phyloP scores from a whole-genome alignment of 2,329 filamentous ascomycete genomes.

The Reticulascus tulasneorum region DNA sequence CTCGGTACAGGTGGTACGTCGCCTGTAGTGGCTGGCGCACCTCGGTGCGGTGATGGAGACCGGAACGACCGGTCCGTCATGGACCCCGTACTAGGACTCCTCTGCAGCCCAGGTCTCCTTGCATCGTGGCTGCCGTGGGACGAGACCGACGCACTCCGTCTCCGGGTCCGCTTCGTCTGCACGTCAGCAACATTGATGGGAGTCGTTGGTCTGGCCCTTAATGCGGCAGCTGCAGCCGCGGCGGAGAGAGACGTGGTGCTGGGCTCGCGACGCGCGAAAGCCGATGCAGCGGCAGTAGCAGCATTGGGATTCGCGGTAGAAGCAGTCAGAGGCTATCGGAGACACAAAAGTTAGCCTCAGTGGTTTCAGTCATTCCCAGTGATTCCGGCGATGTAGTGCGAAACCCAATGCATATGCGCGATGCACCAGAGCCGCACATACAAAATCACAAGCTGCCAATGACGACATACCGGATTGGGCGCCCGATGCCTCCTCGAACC shows the following conservation, averaged over 20 bases:
- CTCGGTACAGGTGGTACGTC: constrained; percentile 71
- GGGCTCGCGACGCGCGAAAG: constrained; percentile 66
- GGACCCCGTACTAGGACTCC: constrained; percentile 68
- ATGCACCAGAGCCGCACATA: neutral
- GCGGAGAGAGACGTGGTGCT: constrained; percentile 69
- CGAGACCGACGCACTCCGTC: constrained; percentile 68
- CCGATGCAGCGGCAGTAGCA: constrained; percentile 74
- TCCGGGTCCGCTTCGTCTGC: constrained; percentile 79
- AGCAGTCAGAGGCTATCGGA: constrained; percentile 55
- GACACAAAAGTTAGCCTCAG: constrained; percentile 13
- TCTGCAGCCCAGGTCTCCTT: constrained; percentile 48
- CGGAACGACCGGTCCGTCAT: constrained; percentile 90
- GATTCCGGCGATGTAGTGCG: neutral
- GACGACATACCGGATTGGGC: constrained; percentile 38
- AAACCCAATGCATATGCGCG: neutral
- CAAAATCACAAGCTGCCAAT: neutral
- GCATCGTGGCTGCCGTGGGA: constrained; percentile 54
- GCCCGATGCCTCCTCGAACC: constrained; percentile 45
- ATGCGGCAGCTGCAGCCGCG: constrained; percentile 80
- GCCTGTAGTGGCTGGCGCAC: constrained; percentile 30
- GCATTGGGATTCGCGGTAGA: constrained; percentile 68
- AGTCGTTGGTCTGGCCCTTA: constrained; percentile 72
- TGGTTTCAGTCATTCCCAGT: neutral
- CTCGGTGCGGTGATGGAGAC: constrained; percentile 52
- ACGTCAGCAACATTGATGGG: constrained; percentile 78